A percentile compares a stretch with the other conserved stretches of the same genome.
These are phyloP conservation scores for Diutina mesorugosa DNA, from an alignment of 1,139 yeast genomes.

Conservation along the genomic window DNA sequence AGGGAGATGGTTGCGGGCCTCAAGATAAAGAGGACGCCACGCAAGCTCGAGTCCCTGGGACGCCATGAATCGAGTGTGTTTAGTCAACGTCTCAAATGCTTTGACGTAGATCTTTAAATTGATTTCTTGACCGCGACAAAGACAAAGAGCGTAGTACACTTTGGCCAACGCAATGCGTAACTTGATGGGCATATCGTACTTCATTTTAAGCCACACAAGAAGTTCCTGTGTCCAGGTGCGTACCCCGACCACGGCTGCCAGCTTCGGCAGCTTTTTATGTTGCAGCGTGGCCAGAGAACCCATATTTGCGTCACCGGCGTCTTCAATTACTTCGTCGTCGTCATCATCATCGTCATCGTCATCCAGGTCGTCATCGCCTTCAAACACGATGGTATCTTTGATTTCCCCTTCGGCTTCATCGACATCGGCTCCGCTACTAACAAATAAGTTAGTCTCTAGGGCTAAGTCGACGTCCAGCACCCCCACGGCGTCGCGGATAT, in stretches of 20 bases:
- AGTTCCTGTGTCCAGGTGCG: conserved; percentile 87
- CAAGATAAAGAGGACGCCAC: conserved; percentile 37
- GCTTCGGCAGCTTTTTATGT: conserved; percentile 49
- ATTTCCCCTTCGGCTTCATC: conserved; percentile 23
- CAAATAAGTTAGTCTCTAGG: conserved; percentile 38
- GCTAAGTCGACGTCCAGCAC: conserved; percentile 37
- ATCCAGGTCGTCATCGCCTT: conserved; percentile 11
- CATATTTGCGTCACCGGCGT: conserved; percentile 3
- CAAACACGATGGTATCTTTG: conserved; percentile 22
- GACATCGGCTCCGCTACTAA: conserved; percentile 6
- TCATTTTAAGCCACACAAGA: conserved; percentile 67
- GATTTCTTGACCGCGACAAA: conserved; percentile 65
- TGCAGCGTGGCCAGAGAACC: conserved; percentile 12
- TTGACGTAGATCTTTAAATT: conserved; percentile 52
- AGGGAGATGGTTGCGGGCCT: conserved; percentile 22
- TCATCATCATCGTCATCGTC: conserved; percentile 6
- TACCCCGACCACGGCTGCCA: conserved; percentile 65
- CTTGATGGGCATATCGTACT: conserved; percentile 66
- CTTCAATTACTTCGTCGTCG: conserved; percentile 2
- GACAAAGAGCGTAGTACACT: conserved; percentile 61
- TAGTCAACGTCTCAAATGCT: conserved; percentile 46
- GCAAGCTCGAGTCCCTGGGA: conserved; percentile 30
- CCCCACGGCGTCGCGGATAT: conserved; percentile 18
- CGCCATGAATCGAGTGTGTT: conserved; percentile 30
- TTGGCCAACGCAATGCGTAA: conserved; percentile 50